phyloP scores from a whole-genome alignment of 768 basidiomycete genomes.

The Bullera alba region DNA sequence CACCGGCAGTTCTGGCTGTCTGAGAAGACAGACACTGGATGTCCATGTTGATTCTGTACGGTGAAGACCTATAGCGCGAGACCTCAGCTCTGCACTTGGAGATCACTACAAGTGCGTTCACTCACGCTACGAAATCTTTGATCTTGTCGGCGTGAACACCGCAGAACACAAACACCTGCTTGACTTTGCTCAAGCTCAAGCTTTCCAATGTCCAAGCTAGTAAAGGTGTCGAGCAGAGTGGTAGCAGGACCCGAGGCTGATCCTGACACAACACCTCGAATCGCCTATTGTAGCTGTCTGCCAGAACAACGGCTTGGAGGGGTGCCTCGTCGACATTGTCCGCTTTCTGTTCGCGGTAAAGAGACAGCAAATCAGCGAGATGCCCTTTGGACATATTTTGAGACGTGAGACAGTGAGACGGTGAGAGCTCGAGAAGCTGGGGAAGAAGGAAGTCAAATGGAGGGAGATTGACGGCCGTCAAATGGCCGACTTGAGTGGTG shows the following conservation, averaged over 20 bases:
- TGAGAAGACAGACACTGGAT: constrained; percentile 39
- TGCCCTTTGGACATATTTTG: too few relatives aligned
- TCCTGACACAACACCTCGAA: constrained; percentile 82
- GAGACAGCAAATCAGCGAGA: constrained; percentile 3
- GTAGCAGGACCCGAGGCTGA: constrained; percentile 83
- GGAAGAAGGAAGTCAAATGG: constrained; percentile 1
- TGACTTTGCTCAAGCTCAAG: constrained; percentile 86
- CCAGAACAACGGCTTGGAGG: constrained; percentile 88
- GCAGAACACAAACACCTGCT: constrained; percentile 92
- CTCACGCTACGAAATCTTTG: constrained; percentile 74
- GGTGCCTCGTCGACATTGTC: constrained; percentile 58
- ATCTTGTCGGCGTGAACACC: constrained; percentile 82
- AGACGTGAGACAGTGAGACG: background rate
- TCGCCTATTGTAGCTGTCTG: constrained; percentile 91
- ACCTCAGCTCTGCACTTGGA: background rate
- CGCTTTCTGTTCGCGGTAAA: constrained; percentile 35
- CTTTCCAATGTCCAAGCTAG: constrained; percentile 96
- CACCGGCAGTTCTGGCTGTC: constrained; percentile 43
- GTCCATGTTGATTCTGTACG: constrained; percentile 26
- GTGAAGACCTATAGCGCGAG: constrained; percentile 16
- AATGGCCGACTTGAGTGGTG: background rate
- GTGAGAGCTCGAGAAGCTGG: background rate
- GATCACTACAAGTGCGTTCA: constrained; percentile 10
- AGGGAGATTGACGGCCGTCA: too few relatives aligned
- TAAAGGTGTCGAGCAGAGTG: constrained; percentile 86